These are phyloP conservation scores for Vitis riparia DNA, from an alignment of 164 flowering plant species.

Conservation along the genomic window DNA sequence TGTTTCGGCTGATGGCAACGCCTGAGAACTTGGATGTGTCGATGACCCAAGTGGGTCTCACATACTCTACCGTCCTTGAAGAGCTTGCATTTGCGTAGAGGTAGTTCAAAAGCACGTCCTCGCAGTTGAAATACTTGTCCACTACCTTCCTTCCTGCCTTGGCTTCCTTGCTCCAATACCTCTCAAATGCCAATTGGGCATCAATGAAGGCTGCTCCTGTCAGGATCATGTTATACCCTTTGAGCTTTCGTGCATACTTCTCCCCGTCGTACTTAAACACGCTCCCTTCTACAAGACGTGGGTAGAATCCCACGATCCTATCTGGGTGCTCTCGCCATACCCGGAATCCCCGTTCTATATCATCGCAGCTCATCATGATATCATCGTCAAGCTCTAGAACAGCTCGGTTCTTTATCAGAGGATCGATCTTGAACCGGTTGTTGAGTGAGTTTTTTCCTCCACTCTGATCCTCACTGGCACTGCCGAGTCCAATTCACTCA, in stretches of 20 bases:
- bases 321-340: slow-evolving; percentile 92
- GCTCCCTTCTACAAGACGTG: slow-evolving; percentile 59
- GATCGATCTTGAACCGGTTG: slow-evolving; percentile 77
- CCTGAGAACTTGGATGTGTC: slow-evolving; percentile 88
- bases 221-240: slow-evolving; percentile 85
- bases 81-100: slow-evolving; percentile 79
- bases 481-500: slow-evolving; percentile 68
- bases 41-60: slow-evolving; percentile 83
- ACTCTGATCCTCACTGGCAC: slow-evolving; percentile 81
- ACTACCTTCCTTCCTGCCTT: slow-evolving; percentile 64
- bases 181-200: slow-evolving; percentile 47
- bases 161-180: slow-evolving; percentile 80
- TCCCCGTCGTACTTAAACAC: slow-evolving; percentile 73
- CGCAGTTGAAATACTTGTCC: slow-evolving; percentile 80
- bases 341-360: slow-evolving; percentile 79
- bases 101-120: slow-evolving; percentile 85
- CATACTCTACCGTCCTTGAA: slow-evolving; percentile 70
- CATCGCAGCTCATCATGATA: slow-evolving; percentile 91
- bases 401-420: slow-evolving; percentile 64
- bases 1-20: slow-evolving; percentile 82
- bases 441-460: slow-evolving; percentile 79
- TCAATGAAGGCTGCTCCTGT: slow-evolving; percentile 96
- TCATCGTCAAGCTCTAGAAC: slow-evolving; percentile 97
- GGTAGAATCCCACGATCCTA: slow-evolving; percentile 87
- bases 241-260: slow-evolving; percentile 64